phyloP scores from a whole-genome alignment of 768 basidiomycete genomes.

The Agrocybe praecox region DNA sequence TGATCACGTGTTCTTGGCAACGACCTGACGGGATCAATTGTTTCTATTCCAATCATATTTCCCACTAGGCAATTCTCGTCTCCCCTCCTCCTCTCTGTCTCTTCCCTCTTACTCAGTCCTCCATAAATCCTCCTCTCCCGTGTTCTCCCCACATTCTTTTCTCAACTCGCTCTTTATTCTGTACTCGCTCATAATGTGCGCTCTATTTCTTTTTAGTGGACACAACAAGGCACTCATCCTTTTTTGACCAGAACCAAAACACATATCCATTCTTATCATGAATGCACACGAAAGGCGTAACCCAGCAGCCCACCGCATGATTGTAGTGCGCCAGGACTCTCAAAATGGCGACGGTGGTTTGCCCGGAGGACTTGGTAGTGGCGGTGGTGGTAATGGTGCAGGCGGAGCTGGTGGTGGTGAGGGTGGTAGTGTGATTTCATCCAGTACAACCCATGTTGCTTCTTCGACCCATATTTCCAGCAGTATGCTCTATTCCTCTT shows the following conservation, averaged over 20 bases:
- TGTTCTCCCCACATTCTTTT: slow-evolving; percentile 24
- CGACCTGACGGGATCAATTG: slow-evolving; percentile 10
- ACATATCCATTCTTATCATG: slow-evolving; percentile 15
- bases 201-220: neutral
- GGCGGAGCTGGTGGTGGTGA: neutral
- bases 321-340: slow-evolving; percentile 23
- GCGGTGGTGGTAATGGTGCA: neutral
- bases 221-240: neutral
- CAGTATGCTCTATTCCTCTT: neutral
- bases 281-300: slow-evolving; percentile 28
- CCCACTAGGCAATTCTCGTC: slow-evolving; percentile 14
- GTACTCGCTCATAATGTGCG: neutral
- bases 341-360: neutral
- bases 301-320: slow-evolving; percentile 23
- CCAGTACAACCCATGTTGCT: neutral
- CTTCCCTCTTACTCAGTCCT: slow-evolving; percentile 8
- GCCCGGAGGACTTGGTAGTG: neutral
- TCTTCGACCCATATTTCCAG: neutral
- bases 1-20: slow-evolving; percentile 17
- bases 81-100: slow-evolving; percentile 10
- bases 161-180: slow-evolving; percentile 20
- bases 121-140: neutral
- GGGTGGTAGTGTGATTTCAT: neutral
- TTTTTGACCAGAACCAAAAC: neutral
- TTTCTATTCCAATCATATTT: slow-evolving; percentile 10